These are phyloP conservation scores for Exidia glandulosa DNA, from an alignment of 768 basidiomycete genomes.

Conservation along the genomic window DNA sequence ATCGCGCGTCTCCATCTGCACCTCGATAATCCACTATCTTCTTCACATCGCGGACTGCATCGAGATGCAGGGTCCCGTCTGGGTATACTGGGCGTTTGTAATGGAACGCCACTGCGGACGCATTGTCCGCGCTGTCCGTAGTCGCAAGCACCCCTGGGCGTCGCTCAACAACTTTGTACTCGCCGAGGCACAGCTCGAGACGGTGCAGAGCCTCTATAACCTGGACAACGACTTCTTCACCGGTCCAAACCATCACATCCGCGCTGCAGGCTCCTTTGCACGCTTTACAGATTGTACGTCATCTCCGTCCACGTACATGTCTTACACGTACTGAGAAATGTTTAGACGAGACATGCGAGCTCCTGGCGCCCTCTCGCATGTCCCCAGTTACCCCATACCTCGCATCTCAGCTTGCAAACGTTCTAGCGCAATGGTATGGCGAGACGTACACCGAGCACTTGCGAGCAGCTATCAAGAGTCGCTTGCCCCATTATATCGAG, in stretches of 20 bases:
- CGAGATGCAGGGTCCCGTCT: slow-evolving; percentile 20
- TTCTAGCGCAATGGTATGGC: neutral
- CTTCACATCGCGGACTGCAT: slow-evolving; percentile 24
- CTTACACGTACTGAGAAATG: neutral
- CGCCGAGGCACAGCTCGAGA: slow-evolving; percentile 17
- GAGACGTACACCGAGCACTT: neutral
- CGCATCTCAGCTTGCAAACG: neutral
- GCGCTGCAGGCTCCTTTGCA: neutral
- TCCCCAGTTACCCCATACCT: neutral
- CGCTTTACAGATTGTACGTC: neutral
- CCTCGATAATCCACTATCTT: slow-evolving; percentile 23
- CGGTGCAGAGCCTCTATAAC: slow-evolving; percentile 17
- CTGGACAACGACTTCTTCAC: slow-evolving; percentile 3
- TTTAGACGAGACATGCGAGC: neutral
- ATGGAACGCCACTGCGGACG: slow-evolving; percentile 14
- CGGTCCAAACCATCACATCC: neutral
- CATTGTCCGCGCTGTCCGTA: slow-evolving; percentile 15
- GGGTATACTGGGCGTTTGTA: slow-evolving; percentile 20
- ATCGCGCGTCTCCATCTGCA: slow-evolving; percentile 19
- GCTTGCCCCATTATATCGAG: neutral
- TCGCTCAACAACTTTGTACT: slow-evolving; percentile 16
- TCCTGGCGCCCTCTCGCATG: neutral
- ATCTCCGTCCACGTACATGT: neutral
- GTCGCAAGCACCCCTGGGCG: slow-evolving; percentile 17
- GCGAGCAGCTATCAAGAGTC: neutral